Percentiles rank a stretch among this genome's conserved stretches.
phyloP scores from a whole-genome alignment of 2,329 filamentous ascomycete species.

The Fusarium ambrosium region DNA sequence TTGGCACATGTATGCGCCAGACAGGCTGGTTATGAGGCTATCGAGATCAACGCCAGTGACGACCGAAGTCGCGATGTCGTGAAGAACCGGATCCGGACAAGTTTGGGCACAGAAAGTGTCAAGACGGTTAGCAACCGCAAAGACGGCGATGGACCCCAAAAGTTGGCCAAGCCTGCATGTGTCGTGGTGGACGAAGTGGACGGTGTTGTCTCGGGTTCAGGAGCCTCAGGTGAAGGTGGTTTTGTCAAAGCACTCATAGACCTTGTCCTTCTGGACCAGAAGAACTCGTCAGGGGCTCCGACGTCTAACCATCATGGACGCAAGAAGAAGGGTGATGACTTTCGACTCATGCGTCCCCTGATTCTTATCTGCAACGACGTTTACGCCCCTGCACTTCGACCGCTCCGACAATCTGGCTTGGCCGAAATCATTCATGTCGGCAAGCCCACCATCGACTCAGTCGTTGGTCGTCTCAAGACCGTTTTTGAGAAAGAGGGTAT shows the following conservation, averaged over 20 bases:
- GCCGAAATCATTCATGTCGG: constrained; percentile 94
- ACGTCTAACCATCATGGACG: constrained; percentile 33
- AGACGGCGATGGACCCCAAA: constrained; percentile 69
- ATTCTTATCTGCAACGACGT: constrained; percentile 98
- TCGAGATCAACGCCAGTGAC: constrained; percentile 98
- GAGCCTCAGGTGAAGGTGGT: constrained; percentile 85
- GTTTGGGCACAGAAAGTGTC: constrained; percentile 93
- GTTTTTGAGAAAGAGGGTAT: constrained; percentile 94
- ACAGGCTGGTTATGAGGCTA: constrained; percentile 95
- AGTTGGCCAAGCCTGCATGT: constrained; percentile 87
- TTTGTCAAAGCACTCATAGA: constrained; percentile 97
- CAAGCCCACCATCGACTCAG: constrained; percentile 87
- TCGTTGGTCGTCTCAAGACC: constrained; percentile 82
- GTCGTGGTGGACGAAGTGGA: constrained; percentile 98
- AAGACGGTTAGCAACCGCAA: constrained; percentile 76
- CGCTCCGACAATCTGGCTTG: constrained; percentile 84
- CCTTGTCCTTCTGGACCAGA: constrained; percentile 86
- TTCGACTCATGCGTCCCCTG: constrained; percentile 87
- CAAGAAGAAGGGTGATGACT: constrained; percentile 84
- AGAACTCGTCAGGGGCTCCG: constrained; percentile 66
- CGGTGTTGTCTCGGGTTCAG: constrained; percentile 86
- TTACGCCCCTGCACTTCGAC: constrained; percentile 89
- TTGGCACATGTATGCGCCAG: constrained; percentile 94
- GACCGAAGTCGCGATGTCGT: constrained; percentile 92
- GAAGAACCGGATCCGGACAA: constrained; percentile 90